A percentile compares a stretch with the other conserved stretches of the same genome.
Conservation (phyloP, 2,329 filamentous ascomycete species). For the Pestalotiopsis sp. region DNA sequence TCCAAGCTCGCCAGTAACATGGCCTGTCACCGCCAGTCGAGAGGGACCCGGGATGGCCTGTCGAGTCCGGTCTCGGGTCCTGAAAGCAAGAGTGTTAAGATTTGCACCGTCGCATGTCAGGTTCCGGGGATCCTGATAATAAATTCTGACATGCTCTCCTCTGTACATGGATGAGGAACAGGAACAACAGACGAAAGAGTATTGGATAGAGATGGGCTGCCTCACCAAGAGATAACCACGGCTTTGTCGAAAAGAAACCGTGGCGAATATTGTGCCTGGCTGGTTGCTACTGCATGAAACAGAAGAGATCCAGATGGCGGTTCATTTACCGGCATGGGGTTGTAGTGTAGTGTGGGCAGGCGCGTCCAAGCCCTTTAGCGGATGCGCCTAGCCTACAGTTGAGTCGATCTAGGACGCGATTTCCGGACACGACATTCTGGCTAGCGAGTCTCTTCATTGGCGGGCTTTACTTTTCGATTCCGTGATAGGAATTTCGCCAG, state of each 20-base stretch:
- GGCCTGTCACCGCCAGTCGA: constrained; percentile 9
- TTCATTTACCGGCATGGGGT: not conserved
- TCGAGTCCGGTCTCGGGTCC: constrained; percentile 8
- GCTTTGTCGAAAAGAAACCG: not conserved
- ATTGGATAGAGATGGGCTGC: not conserved
- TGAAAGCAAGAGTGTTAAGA: not conserved
- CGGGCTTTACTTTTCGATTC: not conserved
- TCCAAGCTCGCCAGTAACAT: not conserved
- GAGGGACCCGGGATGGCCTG: not conserved
- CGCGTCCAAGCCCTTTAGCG: not conserved
- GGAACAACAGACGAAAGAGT: not conserved
- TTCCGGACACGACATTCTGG: not conserved
- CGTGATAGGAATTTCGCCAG: not conserved
- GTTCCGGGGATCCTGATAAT: not conserved
- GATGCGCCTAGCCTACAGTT: not conserved
- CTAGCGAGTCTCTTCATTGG: not conserved
- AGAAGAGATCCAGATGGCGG: not conserved
- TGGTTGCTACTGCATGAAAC: not conserved
- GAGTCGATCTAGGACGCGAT: not conserved
- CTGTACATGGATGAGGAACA: not conserved
- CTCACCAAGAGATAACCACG: not conserved
- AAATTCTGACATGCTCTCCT: not conserved
- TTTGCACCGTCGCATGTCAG: constrained; percentile 1
- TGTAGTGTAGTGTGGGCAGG: not conserved
- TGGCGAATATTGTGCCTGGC: not conserved